Evolutionary conservation across 129 eudicot species (phyloP), one percentile per base, ranked within the genome.

Genomic region (Heracleum sosnowskyi): DNA sequence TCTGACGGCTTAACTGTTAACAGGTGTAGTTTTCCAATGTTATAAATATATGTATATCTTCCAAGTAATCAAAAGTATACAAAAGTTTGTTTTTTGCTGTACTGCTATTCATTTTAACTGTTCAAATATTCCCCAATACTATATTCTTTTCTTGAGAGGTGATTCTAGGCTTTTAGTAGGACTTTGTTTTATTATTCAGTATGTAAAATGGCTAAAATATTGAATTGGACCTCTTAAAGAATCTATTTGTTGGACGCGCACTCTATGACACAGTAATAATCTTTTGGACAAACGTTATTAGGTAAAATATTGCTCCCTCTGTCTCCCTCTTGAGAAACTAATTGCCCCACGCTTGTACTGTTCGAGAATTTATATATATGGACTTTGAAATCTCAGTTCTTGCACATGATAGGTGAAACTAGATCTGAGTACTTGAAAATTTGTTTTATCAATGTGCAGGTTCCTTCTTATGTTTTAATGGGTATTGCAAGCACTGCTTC

Each of bases 401-500:
- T 60, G 68, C 34, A 60, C 34, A 60, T 60, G 68, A 60, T 1
- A 11, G 15, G 24, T 7, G 33, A 17, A 16, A 60, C 26, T 60
- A n/a, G 33, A 26, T 60, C 68, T n/a, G 33, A 26, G 68, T 60
- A 60, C 16, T 60, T 9, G 68, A n/a, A n/a, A n/a, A n/a, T n/a
- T n/a, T n/a, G n/a, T n/a, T n/a, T n/a, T n/a, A n/a, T n/a, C n/a
- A n/a, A n/a, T 41, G 69, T 79, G 75, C 72, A 89, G 94, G 89
- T 85, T 39, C 91, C 94, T 37, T 89, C 94, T 40, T 82, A 89
- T 47, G 79, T 85, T 47, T 83, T 89, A 73, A 85, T 89, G 94
- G 94, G 94, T 40, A 87, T 89, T 80, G 83, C 94, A 10, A 80
- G 82, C 68, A 83, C 89, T 69, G 88, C 86, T 78, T 83, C 91